These are phyloP conservation scores for Trypanosoma grayi DNA, from an alignment of 208 protist genomes.

Conservation along the genomic window DNA sequence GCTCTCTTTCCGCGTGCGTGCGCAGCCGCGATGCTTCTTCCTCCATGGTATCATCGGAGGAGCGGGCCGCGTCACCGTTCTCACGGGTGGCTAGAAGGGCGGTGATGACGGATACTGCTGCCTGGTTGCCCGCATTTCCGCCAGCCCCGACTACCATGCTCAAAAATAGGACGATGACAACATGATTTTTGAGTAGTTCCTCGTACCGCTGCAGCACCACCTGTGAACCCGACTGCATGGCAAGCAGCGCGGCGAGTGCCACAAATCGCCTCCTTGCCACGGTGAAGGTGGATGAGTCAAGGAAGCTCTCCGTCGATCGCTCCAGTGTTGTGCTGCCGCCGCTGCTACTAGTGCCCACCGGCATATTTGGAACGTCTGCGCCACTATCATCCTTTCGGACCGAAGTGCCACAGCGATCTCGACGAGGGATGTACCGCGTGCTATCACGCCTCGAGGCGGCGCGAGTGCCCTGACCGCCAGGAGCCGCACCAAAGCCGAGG, in stretches of 20 bases:
- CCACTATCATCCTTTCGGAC: background rate
- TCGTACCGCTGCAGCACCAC: constrained; percentile 33
- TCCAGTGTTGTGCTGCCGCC: background rate
- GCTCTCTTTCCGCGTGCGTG: background rate
- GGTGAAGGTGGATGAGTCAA: background rate
- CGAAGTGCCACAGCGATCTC: background rate
- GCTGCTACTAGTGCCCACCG: background rate
- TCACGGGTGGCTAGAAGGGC: constrained; percentile 15
- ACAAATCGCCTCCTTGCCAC: constrained; percentile 13
- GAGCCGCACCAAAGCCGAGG: background rate
- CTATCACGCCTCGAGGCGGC: background rate
- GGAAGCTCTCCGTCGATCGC: background rate
- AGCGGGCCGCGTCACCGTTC: background rate
- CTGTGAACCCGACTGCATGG: constrained; percentile 28
- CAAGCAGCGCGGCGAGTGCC: constrained; percentile 28
- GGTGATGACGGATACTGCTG: constrained; percentile 25
- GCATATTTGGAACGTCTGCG: background rate
- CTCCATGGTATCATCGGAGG: background rate
- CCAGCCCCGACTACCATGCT: constrained; percentile 55
- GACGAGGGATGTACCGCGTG: background rate
- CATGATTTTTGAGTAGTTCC: constrained; percentile 26
- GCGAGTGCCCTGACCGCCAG: background rate
- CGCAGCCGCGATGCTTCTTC: background rate
- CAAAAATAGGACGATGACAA: constrained; percentile 39
- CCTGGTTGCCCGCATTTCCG: constrained; percentile 51